Conservation (phyloP, 768 basidiomycete genomes). For the Coprinopsis strossmayeri region DNA sequence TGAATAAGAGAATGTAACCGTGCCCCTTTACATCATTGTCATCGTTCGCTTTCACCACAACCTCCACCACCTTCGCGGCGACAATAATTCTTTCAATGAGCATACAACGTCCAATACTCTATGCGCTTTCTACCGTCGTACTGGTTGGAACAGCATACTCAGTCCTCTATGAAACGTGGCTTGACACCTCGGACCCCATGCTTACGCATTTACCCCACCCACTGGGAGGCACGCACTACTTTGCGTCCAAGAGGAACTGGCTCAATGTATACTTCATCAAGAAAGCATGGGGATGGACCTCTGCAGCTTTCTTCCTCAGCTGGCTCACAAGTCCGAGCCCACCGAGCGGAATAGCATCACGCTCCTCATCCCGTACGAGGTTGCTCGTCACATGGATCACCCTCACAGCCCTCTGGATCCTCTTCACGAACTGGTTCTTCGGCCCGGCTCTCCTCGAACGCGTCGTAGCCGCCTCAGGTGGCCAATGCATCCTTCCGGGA, state of each 20-base stretch:
- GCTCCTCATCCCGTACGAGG: slow-evolving; percentile 17
- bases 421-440: slow-evolving; percentile 84
- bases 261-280: slow-evolving; percentile 90
- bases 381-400: slow-evolving; percentile 48
- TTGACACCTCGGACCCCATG: slow-evolving; percentile 80
- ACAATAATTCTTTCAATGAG: no score
- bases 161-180: slow-evolving; percentile 56
- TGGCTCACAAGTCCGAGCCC: slow-evolving; percentile 51
- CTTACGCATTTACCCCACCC: slow-evolving; percentile 66
- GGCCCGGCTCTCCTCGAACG: slow-evolving; percentile 74
- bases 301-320: slow-evolving; percentile 52
- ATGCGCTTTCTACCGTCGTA: slow-evolving; percentile 38
- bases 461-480: slow-evolving; percentile 59
- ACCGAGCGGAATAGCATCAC: slow-evolving; percentile 5
- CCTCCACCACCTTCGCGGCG: slow-evolving; percentile 6
- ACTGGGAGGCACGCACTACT: slow-evolving; percentile 56
- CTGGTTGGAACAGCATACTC: slow-evolving; percentile 63
- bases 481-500: slow-evolving; percentile 64
- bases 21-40: neutral
- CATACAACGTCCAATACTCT: slow-evolving; percentile 26
- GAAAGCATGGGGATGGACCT: slow-evolving; percentile 87
- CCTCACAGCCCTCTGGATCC: slow-evolving; percentile 63
- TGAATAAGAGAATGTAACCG: neutral
- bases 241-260: slow-evolving; percentile 73
- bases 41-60: neutral